These are phyloP conservation scores for Cytospora schulzeri DNA, from an alignment of 2,329 filamentous ascomycete species.

Conservation along the genomic window DNA sequence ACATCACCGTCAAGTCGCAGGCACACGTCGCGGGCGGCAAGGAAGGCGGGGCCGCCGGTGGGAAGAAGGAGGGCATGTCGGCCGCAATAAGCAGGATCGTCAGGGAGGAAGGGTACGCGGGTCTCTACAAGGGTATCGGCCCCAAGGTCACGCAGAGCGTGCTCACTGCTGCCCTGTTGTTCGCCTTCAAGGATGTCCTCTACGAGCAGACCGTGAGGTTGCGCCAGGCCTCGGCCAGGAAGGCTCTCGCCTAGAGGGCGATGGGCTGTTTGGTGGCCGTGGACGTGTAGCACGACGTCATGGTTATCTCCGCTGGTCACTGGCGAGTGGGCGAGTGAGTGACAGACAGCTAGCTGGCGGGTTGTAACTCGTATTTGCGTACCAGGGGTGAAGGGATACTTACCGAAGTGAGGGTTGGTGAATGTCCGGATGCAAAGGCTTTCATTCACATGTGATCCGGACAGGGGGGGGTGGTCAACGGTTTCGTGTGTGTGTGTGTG, in stretches of 20 bases:
- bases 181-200: constrained; percentile 96
- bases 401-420: neutral
- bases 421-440: neutral
- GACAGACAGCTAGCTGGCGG: neutral
- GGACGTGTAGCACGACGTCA: neutral
- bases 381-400: neutral
- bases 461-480: neutral
- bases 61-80: constrained; percentile 79
- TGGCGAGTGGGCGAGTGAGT: too few relatives aligned
- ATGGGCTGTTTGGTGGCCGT: neutral
- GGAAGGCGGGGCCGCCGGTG: constrained; percentile 58
- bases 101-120: constrained; percentile 84
- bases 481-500: neutral
- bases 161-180: constrained; percentile 91
- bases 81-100: constrained; percentile 78
- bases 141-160: constrained; percentile 98
- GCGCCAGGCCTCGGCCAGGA: constrained; percentile 50
- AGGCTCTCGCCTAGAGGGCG: constrained; percentile 30
- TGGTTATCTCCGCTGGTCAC: neutral
- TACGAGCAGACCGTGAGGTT: constrained; percentile 80
- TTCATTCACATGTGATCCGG: neutral
- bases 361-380: neutral
- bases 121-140: constrained; percentile 92
- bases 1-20: constrained; percentile 97
- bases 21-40: constrained; percentile 83